These are phyloP conservation scores for Oxalis stricta DNA, from an alignment of 441 rosid genomes.

Conservation along the genomic window DNA sequence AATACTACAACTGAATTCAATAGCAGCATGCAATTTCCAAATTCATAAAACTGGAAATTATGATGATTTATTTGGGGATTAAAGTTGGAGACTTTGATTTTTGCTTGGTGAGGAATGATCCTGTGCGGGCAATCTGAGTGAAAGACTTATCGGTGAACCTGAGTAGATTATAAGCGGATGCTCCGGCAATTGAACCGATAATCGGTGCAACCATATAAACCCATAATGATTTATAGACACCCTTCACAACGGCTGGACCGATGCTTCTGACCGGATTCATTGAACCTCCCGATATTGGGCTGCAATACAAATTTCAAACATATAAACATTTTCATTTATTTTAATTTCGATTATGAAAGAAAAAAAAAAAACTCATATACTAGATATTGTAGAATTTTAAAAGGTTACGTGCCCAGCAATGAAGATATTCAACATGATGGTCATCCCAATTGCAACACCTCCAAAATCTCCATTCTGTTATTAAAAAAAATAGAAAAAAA, in stretches of 20 bases:
- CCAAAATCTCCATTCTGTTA: slow-evolving; percentile 18
- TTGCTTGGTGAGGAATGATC: too few relatives aligned
- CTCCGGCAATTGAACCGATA: slow-evolving; percentile 16
- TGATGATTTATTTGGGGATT: too few relatives aligned
- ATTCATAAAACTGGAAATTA: too few relatives aligned
- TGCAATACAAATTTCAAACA: not conserved
- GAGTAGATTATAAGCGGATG: slow-evolving; percentile 17
- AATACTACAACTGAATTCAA: too few relatives aligned
- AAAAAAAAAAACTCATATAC: too few relatives aligned
- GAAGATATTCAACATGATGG: slow-evolving; percentile 14
- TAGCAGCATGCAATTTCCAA: too few relatives aligned
- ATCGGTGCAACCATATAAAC: slow-evolving; percentile 19
- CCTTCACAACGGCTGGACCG: slow-evolving; percentile 24
- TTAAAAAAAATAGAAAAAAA: not conserved
- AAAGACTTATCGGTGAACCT: slow-evolving; percentile 20
- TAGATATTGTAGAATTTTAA: not conserved
- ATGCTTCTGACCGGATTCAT: slow-evolving; percentile 31
- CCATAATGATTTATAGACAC: slow-evolving; percentile 14
- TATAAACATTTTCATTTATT: not conserved
- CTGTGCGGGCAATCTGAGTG: too few relatives aligned
- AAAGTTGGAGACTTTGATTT: too few relatives aligned
- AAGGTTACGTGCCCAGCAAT: slow-evolving; percentile 14
- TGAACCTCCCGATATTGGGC: slow-evolving; percentile 25
- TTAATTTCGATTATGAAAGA: not conserved
- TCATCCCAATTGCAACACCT: slow-evolving; percentile 28